Conservation (phyloP, 2,329 filamentous ascomycete species). For the Thelonectria olida region DNA sequence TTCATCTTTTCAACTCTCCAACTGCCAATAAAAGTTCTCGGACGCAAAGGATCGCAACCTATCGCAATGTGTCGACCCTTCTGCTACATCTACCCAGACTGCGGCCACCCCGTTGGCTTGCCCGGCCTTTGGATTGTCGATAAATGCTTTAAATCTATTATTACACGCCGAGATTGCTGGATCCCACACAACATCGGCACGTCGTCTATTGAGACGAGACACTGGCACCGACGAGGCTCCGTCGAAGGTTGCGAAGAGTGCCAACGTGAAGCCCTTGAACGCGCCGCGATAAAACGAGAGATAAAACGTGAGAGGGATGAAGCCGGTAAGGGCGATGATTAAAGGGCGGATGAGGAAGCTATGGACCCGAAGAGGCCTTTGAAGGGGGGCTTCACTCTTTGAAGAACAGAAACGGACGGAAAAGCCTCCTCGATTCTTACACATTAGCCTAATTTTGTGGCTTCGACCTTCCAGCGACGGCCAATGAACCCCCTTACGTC, state of each 20-base stretch:
- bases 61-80: conserved; percentile 35
- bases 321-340: no score
- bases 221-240: not conserved
- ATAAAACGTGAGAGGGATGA: no score
- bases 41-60: not conserved
- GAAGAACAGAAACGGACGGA: no score
- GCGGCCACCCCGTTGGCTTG: conserved; percentile 28
- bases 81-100: conserved; percentile 35
- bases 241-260: not conserved
- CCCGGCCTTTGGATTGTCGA: conserved; percentile 23
- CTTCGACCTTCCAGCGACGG: no score
- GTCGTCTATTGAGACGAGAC: not conserved
- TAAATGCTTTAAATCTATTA: conserved; percentile 22
- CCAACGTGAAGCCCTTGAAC: not conserved
- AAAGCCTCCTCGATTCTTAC: no score
- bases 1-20: no score
- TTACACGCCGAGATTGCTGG: conserved; percentile 32
- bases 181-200: conserved; percentile 12
- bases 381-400: no score
- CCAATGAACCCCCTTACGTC: no score
- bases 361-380: no score
- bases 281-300: not conserved
- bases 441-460: no score
- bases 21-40: no score
- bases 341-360: no score